Evolutionary conservation across 2,329 filamentous ascomycete genomes (phyloP), one percentile per base, ranked within the genome.

Genomic region (Trichoderma sp.): DNA sequence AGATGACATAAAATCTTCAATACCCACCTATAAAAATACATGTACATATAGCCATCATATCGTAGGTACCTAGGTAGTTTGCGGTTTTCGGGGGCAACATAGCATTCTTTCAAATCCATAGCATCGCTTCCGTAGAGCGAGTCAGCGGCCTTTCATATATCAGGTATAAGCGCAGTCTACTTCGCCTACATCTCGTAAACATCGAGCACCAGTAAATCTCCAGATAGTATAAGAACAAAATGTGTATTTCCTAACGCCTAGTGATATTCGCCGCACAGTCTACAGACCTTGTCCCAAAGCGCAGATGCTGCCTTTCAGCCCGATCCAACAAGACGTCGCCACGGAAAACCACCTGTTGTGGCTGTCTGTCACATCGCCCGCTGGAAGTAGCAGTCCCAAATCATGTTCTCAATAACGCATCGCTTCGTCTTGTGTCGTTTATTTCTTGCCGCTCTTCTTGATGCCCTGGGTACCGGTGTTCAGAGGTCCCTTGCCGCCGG

Each of bases 401-500:
- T 45, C 65, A 53, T 64, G 29, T 78, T 75, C 71, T 41, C 66
- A 18, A 72, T 38, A 45, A 31, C 69, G 24, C 38, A 18, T 53
- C 31, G 63, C 33, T 76, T 65, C 35, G 21, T 33, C 35, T 31
- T 50, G 21, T 12, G 14, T 62, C 71, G 63, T 81, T 86, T 89
- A 97, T 92, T 98, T 97, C 93, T 98, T 98, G 85, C 95, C 95
- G 77, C 94, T 97, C 91, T 98, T 98, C 92, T 98, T 98, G 88
- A 98, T 98, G 77, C 95, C 95, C 86, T 97, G 94, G 66, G 89
- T 85, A 41, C 95, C 95, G 38, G 91, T 93, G 87, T 95, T 95
- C 83, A 98, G 84, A 50, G 96, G 95, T 3, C 96, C 96, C 87
- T 97, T 97, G 85, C 94, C 94, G 81, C 93, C 93, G 63, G 94